These are phyloP conservation scores for Trypanosomatidae sp. DNA, from an alignment of 208 protist genomes.

Conservation along the genomic window DNA sequence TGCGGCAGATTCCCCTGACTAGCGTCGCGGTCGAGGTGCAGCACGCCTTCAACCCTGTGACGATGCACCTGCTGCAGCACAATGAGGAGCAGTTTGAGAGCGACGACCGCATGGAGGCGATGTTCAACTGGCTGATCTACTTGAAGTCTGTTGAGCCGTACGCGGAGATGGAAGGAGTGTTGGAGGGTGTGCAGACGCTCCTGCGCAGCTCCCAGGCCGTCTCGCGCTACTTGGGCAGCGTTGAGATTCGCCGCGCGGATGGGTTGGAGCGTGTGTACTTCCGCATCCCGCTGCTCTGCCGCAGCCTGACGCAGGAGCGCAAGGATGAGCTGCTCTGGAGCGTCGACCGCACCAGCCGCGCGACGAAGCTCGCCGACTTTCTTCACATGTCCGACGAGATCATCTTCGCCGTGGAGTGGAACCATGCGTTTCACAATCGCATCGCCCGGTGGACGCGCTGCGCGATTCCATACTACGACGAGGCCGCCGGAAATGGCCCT, in stretches of 20 bases:
- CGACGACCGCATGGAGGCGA: slow-evolving; percentile 42
- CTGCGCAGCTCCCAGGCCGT: slow-evolving; percentile 41
- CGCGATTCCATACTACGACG: slow-evolving; percentile 14
- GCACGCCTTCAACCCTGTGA: slow-evolving; percentile 24
- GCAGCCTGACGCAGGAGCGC: slow-evolving; percentile 57
- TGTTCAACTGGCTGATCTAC: slow-evolving; percentile 87
- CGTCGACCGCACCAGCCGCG: slow-evolving; percentile 72
- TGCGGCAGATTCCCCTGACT: slow-evolving; percentile 60
- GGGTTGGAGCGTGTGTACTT: slow-evolving; percentile 85
- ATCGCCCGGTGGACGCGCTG: slow-evolving; percentile 55
- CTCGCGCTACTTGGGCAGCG: slow-evolving; percentile 50
- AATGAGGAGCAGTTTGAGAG: slow-evolving; percentile 42
- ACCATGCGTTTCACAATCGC: slow-evolving; percentile 44
- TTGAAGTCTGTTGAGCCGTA: slow-evolving; percentile 50
- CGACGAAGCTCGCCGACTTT: slow-evolving; percentile 81
- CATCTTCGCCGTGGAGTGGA: slow-evolving; percentile 81
- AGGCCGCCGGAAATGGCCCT: not conserved
- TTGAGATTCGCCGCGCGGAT: slow-evolving; percentile 73
- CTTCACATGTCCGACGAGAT: slow-evolving; percentile 77
- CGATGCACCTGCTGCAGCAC: slow-evolving; percentile 34
- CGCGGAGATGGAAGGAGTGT: slow-evolving; percentile 31
- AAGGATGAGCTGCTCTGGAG: slow-evolving; percentile 73
- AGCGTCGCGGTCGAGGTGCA: slow-evolving; percentile 49
- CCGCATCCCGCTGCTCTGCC: slow-evolving; percentile 71
- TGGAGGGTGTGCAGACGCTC: slow-evolving; percentile 46